phyloP scores from a whole-genome alignment of 192 early-diverging fungal genomes.

The Coemansia sp. region DNA sequence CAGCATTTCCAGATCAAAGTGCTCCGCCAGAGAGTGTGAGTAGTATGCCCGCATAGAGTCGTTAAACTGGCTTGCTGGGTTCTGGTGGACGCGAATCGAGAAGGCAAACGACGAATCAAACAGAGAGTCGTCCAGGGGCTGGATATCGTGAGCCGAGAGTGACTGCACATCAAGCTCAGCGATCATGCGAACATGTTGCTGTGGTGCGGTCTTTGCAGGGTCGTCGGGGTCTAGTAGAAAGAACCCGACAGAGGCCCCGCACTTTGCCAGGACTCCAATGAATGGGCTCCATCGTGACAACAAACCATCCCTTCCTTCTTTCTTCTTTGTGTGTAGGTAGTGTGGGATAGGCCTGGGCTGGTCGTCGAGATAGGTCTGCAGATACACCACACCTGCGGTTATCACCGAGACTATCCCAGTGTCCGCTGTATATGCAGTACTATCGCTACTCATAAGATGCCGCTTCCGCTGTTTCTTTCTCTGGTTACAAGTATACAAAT shows the following conservation, averaged over 20 bases:
- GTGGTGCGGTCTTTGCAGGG: background rate
- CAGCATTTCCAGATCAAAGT: background rate
- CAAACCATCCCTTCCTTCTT: background rate
- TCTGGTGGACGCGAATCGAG: constrained; percentile 12
- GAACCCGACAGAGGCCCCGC: constrained; percentile 29
- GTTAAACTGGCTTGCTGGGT: background rate
- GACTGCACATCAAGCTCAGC: constrained; percentile 34
- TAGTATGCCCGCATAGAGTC: background rate
- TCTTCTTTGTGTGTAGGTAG: constrained; percentile 1
- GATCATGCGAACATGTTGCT: constrained; percentile 22
- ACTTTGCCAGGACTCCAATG: constrained; percentile 37
- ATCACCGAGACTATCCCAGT: constrained; percentile 24
- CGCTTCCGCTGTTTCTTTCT: background rate
- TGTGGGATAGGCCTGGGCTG: constrained; percentile 29
- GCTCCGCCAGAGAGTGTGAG: background rate
- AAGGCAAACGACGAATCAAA: constrained; percentile 45
- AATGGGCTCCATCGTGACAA: constrained; percentile 37
- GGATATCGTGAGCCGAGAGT: constrained; percentile 27
- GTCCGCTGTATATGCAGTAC: background rate
- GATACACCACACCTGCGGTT: constrained; percentile 28
- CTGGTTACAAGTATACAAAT: background rate
- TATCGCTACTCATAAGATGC: background rate
- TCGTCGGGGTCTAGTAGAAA: constrained; percentile 40
- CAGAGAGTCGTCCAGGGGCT: constrained; percentile 42
- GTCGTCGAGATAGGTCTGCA: constrained; percentile 25